Evolutionary conservation across 305 asterid genomes (phyloP), one percentile per base, ranked within the genome.

Genomic region (Nicotiana rustica): DNA sequence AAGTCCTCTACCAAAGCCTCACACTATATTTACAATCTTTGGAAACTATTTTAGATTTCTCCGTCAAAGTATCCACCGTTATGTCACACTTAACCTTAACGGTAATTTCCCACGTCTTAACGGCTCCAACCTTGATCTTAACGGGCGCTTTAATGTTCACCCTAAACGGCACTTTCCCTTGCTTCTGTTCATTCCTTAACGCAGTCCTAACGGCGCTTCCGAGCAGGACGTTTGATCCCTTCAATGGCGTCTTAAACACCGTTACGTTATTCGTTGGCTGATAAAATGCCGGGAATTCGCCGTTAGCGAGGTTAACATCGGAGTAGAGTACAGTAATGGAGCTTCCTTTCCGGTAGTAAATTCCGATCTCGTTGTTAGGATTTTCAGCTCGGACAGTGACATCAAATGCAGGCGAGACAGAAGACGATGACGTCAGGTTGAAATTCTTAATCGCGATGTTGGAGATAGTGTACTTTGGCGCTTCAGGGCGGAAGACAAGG

Each of bases 191-290:
- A 33, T 81, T 87, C 10, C 36, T 81, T 84, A 94, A 85, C 77
- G 85, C 41, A 85, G 88, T 79, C 76, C 84, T 85, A 2, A 86
- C 89, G 70, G 82, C 52, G 65, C 73, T 83, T 0, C 89, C 93
- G 2, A 94, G 82, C 5, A 91, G 81, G 25, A 92, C 84, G 76
- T 69, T 84, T 14, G 90, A 77, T 17, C 95, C 91, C 10, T 77
- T 89, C 18, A 92, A 19, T 86, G 79, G 71, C 86, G 89, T 80
- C 21, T 77, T 71, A 67, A 93, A 2, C 77, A 89, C 89, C 83
- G 97, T 94, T 21, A 93, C 89, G 76, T 93, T 94, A 35, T 82
- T 89, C 60, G 85, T 83, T 76, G 92, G 91, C 89, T 94, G 98
- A 71, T 81, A 89, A 57, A 93, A 89, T 3, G 68, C 91, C 6